Conservation (phyloP, 257 asterid species). For the Parsonsia alboflavescens region DNA sequence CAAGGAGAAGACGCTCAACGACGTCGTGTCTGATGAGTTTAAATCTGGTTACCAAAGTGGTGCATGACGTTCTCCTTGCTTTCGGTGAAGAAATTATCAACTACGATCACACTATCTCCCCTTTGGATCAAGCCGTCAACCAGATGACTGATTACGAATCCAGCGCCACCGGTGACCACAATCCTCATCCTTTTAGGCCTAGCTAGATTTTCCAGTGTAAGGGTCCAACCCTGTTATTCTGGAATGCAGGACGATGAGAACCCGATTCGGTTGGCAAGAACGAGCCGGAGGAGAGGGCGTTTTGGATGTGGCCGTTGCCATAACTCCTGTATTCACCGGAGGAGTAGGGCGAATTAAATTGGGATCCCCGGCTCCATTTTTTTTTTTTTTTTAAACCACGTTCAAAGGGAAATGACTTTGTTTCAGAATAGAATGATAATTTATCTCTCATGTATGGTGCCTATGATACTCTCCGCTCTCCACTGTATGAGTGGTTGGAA, state of each 20-base stretch:
- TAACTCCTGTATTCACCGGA: background rate
- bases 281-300: slow-evolving; percentile 26
- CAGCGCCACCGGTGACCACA: slow-evolving; percentile 96
- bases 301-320: background rate
- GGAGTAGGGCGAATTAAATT: slow-evolving; percentile 16
- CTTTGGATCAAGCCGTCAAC: slow-evolving; percentile 82
- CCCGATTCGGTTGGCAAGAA: slow-evolving; percentile 33
- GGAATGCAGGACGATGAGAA: slow-evolving; percentile 34
- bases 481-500: too few species aligned
- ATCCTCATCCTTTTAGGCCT: slow-evolving; percentile 69
- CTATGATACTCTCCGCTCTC: too few species aligned
- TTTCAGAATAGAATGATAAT: too few species aligned
- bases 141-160: slow-evolving; percentile 88
- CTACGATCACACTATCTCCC: slow-evolving; percentile 95
- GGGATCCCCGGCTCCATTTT: too few species aligned
- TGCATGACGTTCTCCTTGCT: slow-evolving; percentile 86
- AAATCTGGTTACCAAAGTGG: slow-evolving; percentile 75
- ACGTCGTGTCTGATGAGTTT: slow-evolving; percentile 97
- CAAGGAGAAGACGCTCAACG: slow-evolving; percentile 82
- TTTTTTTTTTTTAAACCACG: too few species aligned
- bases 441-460: too few species aligned
- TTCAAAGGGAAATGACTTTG: too few species aligned
- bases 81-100: slow-evolving; percentile 93
- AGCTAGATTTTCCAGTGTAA: slow-evolving; percentile 79
- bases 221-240: slow-evolving; percentile 52